Conservation (phyloP, 2,329 filamentous ascomycete species). For the Drechslera avenae region DNA sequence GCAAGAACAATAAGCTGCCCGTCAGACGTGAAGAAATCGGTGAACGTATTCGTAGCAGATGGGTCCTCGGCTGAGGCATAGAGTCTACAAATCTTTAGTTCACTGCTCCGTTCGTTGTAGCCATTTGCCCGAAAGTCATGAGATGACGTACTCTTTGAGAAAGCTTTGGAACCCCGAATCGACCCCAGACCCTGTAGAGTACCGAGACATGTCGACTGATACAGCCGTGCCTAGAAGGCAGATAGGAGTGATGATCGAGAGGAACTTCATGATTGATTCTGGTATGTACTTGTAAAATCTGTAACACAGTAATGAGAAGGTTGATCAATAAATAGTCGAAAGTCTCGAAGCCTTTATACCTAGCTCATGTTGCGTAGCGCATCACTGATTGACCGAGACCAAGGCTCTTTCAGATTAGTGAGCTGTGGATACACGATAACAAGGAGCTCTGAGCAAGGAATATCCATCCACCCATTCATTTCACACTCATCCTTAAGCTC, state of each 20-base stretch:
- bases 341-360: not conserved
- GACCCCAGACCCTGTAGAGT: constrained; percentile 2
- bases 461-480: too few species aligned
- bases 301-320: not conserved
- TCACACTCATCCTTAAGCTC: too few species aligned
- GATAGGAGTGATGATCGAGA: not conserved
- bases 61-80: constrained; percentile 7
- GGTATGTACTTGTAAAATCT: not conserved
- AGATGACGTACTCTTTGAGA: not conserved
- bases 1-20: constrained; percentile 5
- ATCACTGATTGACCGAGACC: too few species aligned
- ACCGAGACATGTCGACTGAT: constrained; percentile 7
- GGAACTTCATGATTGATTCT: not conserved
- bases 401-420: too few species aligned
- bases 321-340: not conserved
- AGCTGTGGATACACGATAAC: too few species aligned
- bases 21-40: constrained; percentile 5
- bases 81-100: not conserved
- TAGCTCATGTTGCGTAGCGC: too few species aligned
- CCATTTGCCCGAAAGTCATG: not conserved
- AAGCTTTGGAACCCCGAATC: constrained; percentile 1
- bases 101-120: not conserved
- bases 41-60: constrained; percentile 4
- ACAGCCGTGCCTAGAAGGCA: constrained; percentile 4
- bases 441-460: too few species aligned